Conservation (phyloP, 768 basidiomycete genomes). For the Rhizopogon salebrosus region DNA sequence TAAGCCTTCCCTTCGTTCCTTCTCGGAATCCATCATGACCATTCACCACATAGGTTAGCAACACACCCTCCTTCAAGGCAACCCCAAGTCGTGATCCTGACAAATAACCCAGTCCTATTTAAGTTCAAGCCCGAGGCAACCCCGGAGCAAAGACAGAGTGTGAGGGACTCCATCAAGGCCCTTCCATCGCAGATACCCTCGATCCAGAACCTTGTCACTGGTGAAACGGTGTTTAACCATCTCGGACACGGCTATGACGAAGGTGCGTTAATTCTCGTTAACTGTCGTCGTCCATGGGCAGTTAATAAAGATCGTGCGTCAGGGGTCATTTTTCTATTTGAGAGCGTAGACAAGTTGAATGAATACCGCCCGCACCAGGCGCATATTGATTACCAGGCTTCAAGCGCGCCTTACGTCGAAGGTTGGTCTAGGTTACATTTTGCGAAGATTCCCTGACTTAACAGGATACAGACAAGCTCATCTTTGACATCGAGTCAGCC, state of each 20-base stretch:
- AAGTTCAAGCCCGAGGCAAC: constrained; percentile 16
- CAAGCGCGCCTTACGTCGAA: constrained; percentile 10
- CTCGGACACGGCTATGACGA: constrained; percentile 18
- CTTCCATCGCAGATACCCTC: constrained; percentile 16
- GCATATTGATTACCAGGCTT: constrained; percentile 8
- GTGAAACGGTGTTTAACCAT: constrained; percentile 13
- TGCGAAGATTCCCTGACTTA: not conserved
- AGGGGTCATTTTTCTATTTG: constrained; percentile 21
- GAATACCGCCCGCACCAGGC: constrained; percentile 12
- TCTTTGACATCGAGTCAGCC: constrained; percentile 17
- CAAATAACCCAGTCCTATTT: constrained; percentile 10
- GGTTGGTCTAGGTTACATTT: constrained; percentile 5
- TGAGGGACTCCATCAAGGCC: constrained; percentile 3
- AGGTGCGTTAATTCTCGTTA: constrained; percentile 15
- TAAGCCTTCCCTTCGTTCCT: no score
- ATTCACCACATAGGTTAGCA: constrained; percentile 18
- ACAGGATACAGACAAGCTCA: constrained; percentile 11
- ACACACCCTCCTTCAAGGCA: not conserved
- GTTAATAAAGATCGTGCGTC: not conserved
- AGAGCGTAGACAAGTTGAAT: constrained; percentile 10
- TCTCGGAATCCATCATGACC: not conserved
- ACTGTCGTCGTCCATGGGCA: not conserved
- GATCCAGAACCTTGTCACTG: constrained; percentile 10
- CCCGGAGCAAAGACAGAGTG: constrained; percentile 2
- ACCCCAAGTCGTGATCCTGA: not conserved